Evolutionary conservation across 495 filamentous ascomycete genomes (phyloP), one percentile per base, ranked within the genome.

Genomic region (Aspergillus nanangensis): DNA sequence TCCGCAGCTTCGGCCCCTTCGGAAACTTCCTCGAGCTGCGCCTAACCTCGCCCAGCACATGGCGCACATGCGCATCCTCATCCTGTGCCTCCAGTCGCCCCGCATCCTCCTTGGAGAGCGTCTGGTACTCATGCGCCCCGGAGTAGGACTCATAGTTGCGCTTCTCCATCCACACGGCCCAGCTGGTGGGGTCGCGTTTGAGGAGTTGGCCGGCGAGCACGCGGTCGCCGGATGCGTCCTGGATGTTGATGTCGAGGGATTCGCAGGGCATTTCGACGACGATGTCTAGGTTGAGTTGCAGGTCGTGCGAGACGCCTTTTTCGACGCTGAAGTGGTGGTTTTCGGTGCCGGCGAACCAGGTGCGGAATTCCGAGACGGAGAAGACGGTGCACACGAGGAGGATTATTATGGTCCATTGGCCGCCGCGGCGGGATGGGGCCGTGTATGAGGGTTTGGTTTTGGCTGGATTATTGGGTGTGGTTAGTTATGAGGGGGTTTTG

Each of bases 361-460:
- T 83, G 40, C 71, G 60, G 20, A 93, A 71, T 65, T 99, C 93
- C 29, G 80, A 75, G 61, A 83, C 76, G 57, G 85, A 74, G 47
- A 99, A 86, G 31, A 87, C 45, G 31, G 78, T 63, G 53, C 84
- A 90, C 15, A 92, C 65, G 19, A 83, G 29, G 43, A 88, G 66
- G 64, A 99, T 86, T 33, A 84, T 68, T 38, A 96, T 74, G n/a
- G 94, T 96, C 80, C 89, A 93, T 73, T 91, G 87, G 44, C 93
- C 90, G 57, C 94, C 94, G 57, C 81, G 84, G 29, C 83, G 78
- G 38, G 88, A 87, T 43, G 80, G 81, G 22, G 86, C 82, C 29
- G 88, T 82, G 68, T 96, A 99, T 56, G 87, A 86, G n/a, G 88
- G 74, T 77, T 95, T 95, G 45, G 88, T 87, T 81, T 99, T 99